Conservation (phyloP, 129 eudicot genomes). For the Heracleum sosnowskyi region DNA sequence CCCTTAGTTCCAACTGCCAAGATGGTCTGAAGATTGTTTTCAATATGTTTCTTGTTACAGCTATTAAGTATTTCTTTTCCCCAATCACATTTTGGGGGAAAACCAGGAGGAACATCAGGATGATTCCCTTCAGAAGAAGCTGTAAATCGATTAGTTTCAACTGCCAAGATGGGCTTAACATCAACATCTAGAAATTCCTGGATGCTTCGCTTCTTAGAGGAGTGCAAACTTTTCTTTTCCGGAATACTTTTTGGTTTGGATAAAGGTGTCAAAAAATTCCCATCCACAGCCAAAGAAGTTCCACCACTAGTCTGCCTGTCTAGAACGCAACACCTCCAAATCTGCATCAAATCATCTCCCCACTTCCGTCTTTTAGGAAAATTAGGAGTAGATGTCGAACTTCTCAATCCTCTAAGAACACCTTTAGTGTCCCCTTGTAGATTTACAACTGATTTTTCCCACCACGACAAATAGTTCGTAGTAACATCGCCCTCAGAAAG, state of each 20-base stretch:
- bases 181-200: background rate
- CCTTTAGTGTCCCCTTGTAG: background rate
- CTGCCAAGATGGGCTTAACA: background rate
- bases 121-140: background rate
- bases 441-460: constrained; percentile 16
- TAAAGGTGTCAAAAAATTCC: background rate
- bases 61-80: background rate
- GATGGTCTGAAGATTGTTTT: too few species aligned
- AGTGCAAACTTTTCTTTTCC: background rate
- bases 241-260: background rate
- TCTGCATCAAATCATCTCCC: background rate
- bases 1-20: too few species aligned
- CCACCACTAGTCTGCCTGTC: background rate
- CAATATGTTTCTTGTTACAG: background rate
- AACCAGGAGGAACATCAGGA: constrained; percentile 7
- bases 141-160: background rate
- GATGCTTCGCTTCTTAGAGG: constrained; percentile 1
- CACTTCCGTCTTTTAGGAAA: background rate
- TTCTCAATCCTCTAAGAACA: constrained; percentile 3
- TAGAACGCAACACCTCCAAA: background rate
- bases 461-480: constrained; percentile 33
- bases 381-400: background rate
- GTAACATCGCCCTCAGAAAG: constrained; percentile 31
- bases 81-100: background rate
- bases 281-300: background rate